Evolutionary conservation across 78 protist species (phyloP), one percentile per base, ranked within the genome.

Genomic region (Acrasis kona): DNA sequence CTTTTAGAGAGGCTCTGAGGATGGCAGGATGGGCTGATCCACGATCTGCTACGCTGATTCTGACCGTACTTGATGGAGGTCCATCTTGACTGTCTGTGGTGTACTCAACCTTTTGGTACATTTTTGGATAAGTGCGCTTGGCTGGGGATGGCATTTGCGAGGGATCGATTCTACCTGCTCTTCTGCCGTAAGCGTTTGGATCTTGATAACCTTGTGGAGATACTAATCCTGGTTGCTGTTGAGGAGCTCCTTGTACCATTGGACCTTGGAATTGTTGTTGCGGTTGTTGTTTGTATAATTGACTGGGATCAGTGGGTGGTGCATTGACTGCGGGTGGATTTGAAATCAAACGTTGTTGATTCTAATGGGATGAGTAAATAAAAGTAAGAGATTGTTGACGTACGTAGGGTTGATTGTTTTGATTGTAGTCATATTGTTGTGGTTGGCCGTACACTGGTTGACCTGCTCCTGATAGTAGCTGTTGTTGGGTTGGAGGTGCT

Each of bases 21-120:
- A n/a, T 50, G 19, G 19, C 19, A n/a, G 19, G 19, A 50, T n/a
- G 19, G 19, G 61, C 19, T 50, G 19, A 50, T n/a, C n/a, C n/a
- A 50, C 61, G 19, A 50, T n/a, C 61, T 50, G 19, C 34, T 50
- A 50, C 19, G 34, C 19, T 50, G 61, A 50, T 19, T 50, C 19
- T 50, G 61, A 50, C 19, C n/a, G n/a, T n/a, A n/a, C n/a, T n/a
- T n/a, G 61, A 50, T n/a, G 61, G 61, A n/a, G 61, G 61, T 50
- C 34, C 34, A 19, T n/a, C 19, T 50, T 50, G 61, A n/a, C 19
- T 50, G 19, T 19, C 19, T n/a, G 61, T 50, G 19, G 19, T 19
- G 19, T 50, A 19, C 19, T n/a, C 61, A n/a, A 50, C 61, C 19
- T 50, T 50, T 19, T n/a, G 19, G 19, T 50, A 50, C 19, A 19